Base-by-base conservation (phyloP, 495 filamentous ascomycete species). In the Trichoderma reesei region DNA sequence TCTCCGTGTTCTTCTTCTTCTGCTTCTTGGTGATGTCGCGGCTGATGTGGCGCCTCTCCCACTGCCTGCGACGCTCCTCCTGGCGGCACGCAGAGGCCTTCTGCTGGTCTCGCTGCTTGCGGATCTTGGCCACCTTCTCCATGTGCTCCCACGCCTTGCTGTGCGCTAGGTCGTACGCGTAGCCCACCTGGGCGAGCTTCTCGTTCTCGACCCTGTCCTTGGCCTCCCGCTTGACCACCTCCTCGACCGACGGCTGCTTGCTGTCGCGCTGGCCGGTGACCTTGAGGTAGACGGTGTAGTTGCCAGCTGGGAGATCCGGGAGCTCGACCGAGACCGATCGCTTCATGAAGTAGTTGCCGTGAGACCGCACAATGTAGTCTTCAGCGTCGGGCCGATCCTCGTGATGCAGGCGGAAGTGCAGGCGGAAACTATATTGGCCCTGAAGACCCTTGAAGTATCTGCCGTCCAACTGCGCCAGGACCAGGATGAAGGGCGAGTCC, bases 131-230 rank as follows among this genome's bases (percentile, higher is more conserved):
- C 77, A 75, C 79, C 65, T 68, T 87, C 78, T 68, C 86, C 18
- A 90, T 79, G 34, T 90, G 82, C 3, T 76, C 75, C 4, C 78
- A 75, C 16, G 86, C 90, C 72, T 92, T 93, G 63, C 88, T 90
- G 71, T 96, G 90, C 1, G 92, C 91, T n/a, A 96, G 76, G 71
- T 96, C 92, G 65, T 96, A 96, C 3, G 88, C 88, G 39, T 88
- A 84, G 13, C 91, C 92, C 2, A 94, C 86, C 67, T 91, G 88
- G 7, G 91, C 85, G 3, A 98, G 80, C 74, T 98, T 98, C 67
- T 92, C 90, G 64, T 81, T 81, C 70, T 81, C 77, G 59, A 87
- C 84, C 37, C 85, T 81, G 8, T 74, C 77, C 48, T 82, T 78
- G 64, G 88, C 89, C 65, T 87, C 83, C 26, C 82, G 77, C 68